Evolutionary conservation across 148 eudicot species (phyloP), one percentile per base, ranked within the genome.

Genomic region (Pharnaceum exiguum): DNA sequence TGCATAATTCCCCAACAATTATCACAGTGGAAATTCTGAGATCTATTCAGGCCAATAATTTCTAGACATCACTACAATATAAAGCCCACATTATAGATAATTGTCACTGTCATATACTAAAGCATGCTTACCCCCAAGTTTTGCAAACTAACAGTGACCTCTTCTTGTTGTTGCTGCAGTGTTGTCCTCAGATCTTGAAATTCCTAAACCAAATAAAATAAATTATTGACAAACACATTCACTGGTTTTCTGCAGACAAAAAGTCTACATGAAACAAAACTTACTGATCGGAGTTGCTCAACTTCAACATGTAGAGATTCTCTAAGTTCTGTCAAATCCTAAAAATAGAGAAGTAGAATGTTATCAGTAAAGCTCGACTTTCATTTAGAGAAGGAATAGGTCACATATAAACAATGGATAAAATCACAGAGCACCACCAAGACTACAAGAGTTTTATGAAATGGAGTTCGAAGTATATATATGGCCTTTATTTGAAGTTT

Each of bases 131-230:
- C 95, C 75, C 95, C 93, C 55, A 87, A 58, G 72, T 74, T 87
- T 68, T 36, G 80, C 46, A 91, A 60, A 77, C 90, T 91, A 55
- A 83, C 70, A 27, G 94, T 66, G 44, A 85, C 87, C 54, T 91
- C 97, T 30, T 91, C 90, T 57, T 87, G 97, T 71, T 91, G 97
- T 67, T 91, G 96, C 65, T 91, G 90, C 65, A 87, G 90, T 46
- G 81, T 91, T 44, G 84, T 80, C 67, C 85, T 87, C 65, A 87
- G 70, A 9, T 74, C 90, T 82, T 87, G 87, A 60, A 90, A 87
- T 68, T 90, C 97, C 97, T 90, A 42, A 27, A 43, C 17, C 24
- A 62, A 15, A 51, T 10, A 7, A 7, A 55, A 43, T 25, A 11
- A 57, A 42, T 35, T 28, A 27, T 30, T 18, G 48, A 10, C 17